Base-by-base conservation (phyloP, 176 grass and related monocot species). In the Triticum monococcum region DNA sequence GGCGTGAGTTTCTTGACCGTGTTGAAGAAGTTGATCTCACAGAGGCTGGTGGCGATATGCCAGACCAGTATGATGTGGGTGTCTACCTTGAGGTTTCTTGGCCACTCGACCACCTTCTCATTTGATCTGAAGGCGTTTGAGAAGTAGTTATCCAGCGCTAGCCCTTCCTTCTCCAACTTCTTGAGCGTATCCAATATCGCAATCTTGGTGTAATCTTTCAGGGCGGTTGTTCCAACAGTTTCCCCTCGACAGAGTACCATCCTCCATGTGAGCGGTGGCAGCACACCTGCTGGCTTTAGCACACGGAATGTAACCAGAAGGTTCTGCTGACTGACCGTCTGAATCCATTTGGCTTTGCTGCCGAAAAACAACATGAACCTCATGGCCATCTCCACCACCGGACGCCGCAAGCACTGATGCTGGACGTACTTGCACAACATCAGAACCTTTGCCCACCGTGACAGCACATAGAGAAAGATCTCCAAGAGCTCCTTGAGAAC, bases 11-110 rank as follows among this genome's bases (percentile, higher is more conserved):
- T 5, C 4, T 14, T 12, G 13, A 28, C 63, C 45, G 48, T 6
- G 8, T 32, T 9, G 24, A 16, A 81, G 24, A 86, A 50, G 5
- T 72, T 2, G 23, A 86, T 71, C 50, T 86, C 65, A 2, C 65
- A 2, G 64, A 86, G 84, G 50, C 84, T 23, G 71, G 50, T 43
- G 41, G 41, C 41, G 41, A 43, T 43, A 8, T 43, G 41, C 41
- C 41, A 43, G 10, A 43, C 41, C 6, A 86, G 36, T 41, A 86
- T 86, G 17, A 12, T 72, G 36, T 86, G 84, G 0, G 84, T 86
- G n/a, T 86, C 74, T 38, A 50, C 84, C 61, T 85, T 16, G 1
- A 78, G 62, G 16, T 20, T 32, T 10, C 12, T 7, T 14, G 30
- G 73, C 45, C 41, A 67, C 64, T 65, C 5, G 4, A 43, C 10